These are phyloP conservation scores for Pseudofabraea citricarpa DNA, from an alignment of 2,329 filamentous ascomycete genomes.

Conservation along the genomic window DNA sequence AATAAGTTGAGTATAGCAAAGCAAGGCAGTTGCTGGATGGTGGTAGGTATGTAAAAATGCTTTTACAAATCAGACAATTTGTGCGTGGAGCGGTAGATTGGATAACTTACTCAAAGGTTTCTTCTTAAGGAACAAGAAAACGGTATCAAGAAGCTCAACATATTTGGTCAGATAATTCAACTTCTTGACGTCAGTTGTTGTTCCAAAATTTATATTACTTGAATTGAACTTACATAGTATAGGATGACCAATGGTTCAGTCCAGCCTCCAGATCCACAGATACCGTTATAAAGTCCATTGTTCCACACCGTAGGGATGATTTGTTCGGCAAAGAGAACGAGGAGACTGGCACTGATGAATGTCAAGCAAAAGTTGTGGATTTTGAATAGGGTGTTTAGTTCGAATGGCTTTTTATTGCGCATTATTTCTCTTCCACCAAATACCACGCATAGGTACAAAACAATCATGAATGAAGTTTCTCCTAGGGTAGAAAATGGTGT, in stretches of 20 bases:
- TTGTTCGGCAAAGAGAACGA: constrained; percentile 21
- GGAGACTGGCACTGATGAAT: constrained; percentile 15
- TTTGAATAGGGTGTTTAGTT: constrained; percentile 21
- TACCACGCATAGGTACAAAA: constrained; percentile 20
- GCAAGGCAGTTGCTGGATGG: constrained; percentile 22
- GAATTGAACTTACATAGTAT: constrained; percentile 73
- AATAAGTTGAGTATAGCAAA: constrained; percentile 23
- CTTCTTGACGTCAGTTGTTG: constrained; percentile 10
- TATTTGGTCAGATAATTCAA: constrained; percentile 26
- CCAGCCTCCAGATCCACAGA: constrained; percentile 85
- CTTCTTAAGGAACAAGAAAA: constrained; percentile 25
- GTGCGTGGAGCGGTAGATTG: background rate
- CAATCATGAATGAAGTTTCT: constrained; percentile 15
- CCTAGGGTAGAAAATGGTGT: constrained; percentile 22
- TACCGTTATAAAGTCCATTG: constrained; percentile 78
- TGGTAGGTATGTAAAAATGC: constrained; percentile 26
- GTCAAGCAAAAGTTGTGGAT: constrained; percentile 23
- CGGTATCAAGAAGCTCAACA: constrained; percentile 23
- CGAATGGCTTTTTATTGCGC: constrained; percentile 16
- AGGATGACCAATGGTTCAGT: constrained; percentile 88
- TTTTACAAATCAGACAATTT: constrained; percentile 3
- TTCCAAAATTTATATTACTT: background rate
- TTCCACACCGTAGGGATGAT: constrained; percentile 33
- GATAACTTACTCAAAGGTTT: constrained; percentile 22
- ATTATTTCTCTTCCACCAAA: constrained; percentile 23